These are phyloP conservation scores for Tolypocladium endophyticum DNA, from an alignment of 2,329 filamentous ascomycete genomes.

Conservation along the genomic window DNA sequence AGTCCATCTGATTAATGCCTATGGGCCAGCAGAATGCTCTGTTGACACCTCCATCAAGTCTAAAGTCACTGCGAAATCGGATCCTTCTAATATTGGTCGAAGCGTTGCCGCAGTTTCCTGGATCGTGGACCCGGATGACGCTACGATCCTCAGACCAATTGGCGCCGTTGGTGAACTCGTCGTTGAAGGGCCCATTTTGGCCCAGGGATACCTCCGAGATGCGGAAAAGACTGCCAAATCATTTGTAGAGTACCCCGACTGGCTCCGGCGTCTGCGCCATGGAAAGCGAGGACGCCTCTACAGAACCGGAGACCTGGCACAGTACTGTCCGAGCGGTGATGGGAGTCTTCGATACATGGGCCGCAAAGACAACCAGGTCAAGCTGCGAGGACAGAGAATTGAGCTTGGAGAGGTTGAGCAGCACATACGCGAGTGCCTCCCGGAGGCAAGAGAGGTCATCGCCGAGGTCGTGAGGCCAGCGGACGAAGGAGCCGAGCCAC, in stretches of 20 bases:
- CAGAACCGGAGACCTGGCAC: slow-evolving; percentile 9
- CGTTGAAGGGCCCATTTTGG: slow-evolving; percentile 34
- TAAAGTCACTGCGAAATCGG: neutral
- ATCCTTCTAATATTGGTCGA: slow-evolving; percentile 1
- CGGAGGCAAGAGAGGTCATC: neutral
- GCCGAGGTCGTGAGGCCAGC: slow-evolving; percentile 1
- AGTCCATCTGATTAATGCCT: slow-evolving; percentile 26
- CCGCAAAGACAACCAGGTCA: slow-evolving; percentile 11
- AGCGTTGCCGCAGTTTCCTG: slow-evolving; percentile 8
- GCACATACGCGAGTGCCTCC: neutral
- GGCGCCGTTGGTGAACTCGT: slow-evolving; percentile 21
- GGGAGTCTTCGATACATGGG: slow-evolving; percentile 7
- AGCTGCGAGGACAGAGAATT: slow-evolving; percentile 11
- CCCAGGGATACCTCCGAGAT: slow-evolving; percentile 36
- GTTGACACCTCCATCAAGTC: slow-evolving; percentile 10
- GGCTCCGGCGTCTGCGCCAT: slow-evolving; percentile 1
- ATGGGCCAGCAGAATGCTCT: slow-evolving; percentile 23
- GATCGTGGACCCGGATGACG: slow-evolving; percentile 13
- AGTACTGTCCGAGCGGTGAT: slow-evolving; percentile 6
- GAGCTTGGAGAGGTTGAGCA: slow-evolving; percentile 12
- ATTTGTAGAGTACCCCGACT: slow-evolving; percentile 15
- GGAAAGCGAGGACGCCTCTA: slow-evolving; percentile 8
- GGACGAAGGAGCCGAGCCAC: neutral
- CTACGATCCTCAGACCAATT: slow-evolving; percentile 4
- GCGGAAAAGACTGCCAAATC: slow-evolving; percentile 16